These are phyloP conservation scores for Leccinum rimulosum DNA, from an alignment of 768 basidiomycete species.

Conservation along the genomic window DNA sequence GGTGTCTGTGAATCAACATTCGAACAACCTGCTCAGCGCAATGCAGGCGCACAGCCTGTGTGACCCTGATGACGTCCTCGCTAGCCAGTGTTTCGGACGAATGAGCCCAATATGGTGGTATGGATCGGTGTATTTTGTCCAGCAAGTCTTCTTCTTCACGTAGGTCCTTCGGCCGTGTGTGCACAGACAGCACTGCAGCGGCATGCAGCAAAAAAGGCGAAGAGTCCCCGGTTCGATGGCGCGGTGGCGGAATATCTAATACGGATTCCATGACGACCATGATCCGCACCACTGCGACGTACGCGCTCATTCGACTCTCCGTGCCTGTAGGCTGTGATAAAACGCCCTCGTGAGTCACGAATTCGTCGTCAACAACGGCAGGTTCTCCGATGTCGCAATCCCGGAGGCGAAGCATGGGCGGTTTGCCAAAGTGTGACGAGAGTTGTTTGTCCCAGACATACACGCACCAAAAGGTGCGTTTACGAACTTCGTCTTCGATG, in stretches of 20 bases:
- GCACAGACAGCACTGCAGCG: slow-evolving; percentile 62
- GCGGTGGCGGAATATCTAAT: slow-evolving; percentile 72
- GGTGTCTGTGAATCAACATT: slow-evolving; percentile 86
- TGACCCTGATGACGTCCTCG: slow-evolving; percentile 85
- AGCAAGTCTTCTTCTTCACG: slow-evolving; percentile 78
- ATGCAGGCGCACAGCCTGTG: slow-evolving; percentile 83
- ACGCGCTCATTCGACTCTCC: slow-evolving; percentile 78
- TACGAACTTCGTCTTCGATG: slow-evolving; percentile 88
- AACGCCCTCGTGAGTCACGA: slow-evolving; percentile 72
- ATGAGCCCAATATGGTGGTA: slow-evolving; percentile 80
- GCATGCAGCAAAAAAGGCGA: slow-evolving; percentile 80
- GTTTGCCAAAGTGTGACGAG: slow-evolving; percentile 83
- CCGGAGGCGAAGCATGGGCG: slow-evolving; percentile 79
- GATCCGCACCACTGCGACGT: slow-evolving; percentile 71
- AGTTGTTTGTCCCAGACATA: slow-evolving; percentile 97
- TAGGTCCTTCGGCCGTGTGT: slow-evolving; percentile 59
- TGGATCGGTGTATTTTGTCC: slow-evolving; percentile 70
- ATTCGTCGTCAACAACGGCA: slow-evolving; percentile 83
- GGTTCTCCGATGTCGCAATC: slow-evolving; percentile 94
- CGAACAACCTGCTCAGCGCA: slow-evolving; percentile 86
- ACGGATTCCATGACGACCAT: slow-evolving; percentile 89
- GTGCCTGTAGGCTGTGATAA: slow-evolving; percentile 65
- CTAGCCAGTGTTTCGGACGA: slow-evolving; percentile 76
- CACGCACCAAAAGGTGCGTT: slow-evolving; percentile 95
- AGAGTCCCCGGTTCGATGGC: slow-evolving; percentile 53